Conservation (phyloP, 768 basidiomycete genomes). For the Termitomyces sp. region DNA sequence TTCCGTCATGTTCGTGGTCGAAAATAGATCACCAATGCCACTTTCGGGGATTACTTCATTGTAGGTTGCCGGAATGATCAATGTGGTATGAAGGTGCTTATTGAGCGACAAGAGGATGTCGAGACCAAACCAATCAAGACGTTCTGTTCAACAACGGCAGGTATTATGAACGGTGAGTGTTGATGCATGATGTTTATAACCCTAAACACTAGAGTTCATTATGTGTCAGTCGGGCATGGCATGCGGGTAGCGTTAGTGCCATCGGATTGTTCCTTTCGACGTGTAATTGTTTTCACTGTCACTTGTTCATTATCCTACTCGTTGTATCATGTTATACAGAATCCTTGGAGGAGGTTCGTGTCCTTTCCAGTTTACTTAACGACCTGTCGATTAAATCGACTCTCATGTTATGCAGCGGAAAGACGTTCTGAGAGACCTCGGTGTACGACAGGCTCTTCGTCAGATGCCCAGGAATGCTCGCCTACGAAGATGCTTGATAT, state of each 20-base stretch:
- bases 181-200: slow-evolving; percentile 24
- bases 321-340: not conserved
- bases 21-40: slow-evolving; percentile 84
- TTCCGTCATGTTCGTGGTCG: slow-evolving; percentile 2
- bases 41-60: slow-evolving; percentile 68
- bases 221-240: slow-evolving; percentile 12
- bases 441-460: slow-evolving; percentile 71
- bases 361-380: not conserved
- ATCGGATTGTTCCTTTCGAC: slow-evolving; percentile 50
- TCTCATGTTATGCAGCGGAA: slow-evolving; percentile 39
- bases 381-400: not conserved
- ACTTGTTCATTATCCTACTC: not conserved
- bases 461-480: slow-evolving; percentile 62
- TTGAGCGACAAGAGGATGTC: slow-evolving; percentile 49
- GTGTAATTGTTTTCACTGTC: slow-evolving; percentile 18
- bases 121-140: slow-evolving; percentile 66
- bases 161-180: slow-evolving; percentile 86
- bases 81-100: slow-evolving; percentile 24
- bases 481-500: slow-evolving; percentile 26
- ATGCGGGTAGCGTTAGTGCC: slow-evolving; percentile 15
- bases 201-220: not conserved
- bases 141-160: slow-evolving; percentile 50
- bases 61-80: slow-evolving; percentile 57
- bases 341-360: slow-evolving; percentile 19
- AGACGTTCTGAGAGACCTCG: slow-evolving; percentile 71